Percentiles rank a stretch among this genome's conserved stretches.
Evolutionary conservation across 352 stramenopile genomes (phyloP).

Genomic region (Pythium inflatum): DNA sequence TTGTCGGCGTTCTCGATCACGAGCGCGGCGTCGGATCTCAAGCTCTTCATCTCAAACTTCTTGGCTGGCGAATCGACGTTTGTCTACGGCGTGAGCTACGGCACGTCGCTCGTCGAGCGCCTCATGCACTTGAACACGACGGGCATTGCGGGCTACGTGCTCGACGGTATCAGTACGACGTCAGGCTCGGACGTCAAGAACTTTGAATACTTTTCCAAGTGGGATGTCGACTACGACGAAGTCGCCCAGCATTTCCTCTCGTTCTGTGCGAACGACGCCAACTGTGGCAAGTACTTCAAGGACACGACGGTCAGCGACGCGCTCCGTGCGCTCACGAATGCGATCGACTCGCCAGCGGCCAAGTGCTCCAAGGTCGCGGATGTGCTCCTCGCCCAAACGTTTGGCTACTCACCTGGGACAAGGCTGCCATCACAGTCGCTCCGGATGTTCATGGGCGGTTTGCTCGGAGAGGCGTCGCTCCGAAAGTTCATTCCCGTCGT

Average conservation of each 20-base stretch:
- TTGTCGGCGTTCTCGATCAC: constrained; percentile 51
- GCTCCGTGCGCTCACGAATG: constrained; percentile 17
- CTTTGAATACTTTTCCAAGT: constrained; percentile 37
- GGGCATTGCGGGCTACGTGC: constrained; percentile 49
- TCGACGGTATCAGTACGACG: constrained; percentile 50
- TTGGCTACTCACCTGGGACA: constrained; percentile 12
- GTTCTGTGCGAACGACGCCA: constrained; percentile 22
- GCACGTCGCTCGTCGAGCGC: constrained; percentile 54
- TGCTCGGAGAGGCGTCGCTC: constrained; percentile 37
- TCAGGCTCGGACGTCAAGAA: constrained; percentile 33
- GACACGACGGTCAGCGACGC: constrained; percentile 13
- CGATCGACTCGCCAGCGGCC: constrained; percentile 21
- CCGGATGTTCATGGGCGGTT: constrained; percentile 36
- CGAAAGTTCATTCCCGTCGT: constrained; percentile 41
- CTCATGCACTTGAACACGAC: constrained; percentile 50
- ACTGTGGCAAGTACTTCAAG: constrained; percentile 34
- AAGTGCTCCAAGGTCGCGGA: constrained; percentile 23
- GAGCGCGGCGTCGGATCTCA: constrained; percentile 49
- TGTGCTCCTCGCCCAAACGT: constrained; percentile 9
- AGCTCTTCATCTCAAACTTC: constrained; percentile 24
- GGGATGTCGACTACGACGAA: constrained; percentile 32
- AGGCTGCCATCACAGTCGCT: constrained; percentile 30
- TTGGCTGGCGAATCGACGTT: constrained; percentile 34
- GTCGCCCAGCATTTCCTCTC: constrained; percentile 32
- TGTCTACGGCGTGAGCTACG: constrained; percentile 65